phyloP scores from a whole-genome alignment of 805 yeast genomes.

The Scheffersomyces stipitis region DNA sequence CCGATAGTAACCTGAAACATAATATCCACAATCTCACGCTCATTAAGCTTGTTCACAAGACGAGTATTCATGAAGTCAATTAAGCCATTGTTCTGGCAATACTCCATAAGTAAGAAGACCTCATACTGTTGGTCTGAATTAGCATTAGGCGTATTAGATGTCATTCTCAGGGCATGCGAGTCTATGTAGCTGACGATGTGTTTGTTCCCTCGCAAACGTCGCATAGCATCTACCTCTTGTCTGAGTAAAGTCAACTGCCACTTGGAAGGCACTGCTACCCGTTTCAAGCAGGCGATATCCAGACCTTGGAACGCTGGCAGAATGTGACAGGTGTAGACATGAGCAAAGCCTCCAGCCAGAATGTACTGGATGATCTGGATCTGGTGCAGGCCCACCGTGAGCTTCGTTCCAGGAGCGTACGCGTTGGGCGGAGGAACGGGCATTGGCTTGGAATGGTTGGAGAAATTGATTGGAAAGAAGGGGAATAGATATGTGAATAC shows the following conservation, averaged over 20 bases:
- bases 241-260: conserved; percentile 75
- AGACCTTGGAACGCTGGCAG: conserved; percentile 58
- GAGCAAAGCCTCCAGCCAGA: conserved; percentile 94
- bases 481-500: no score
- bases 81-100: conserved; percentile 70
- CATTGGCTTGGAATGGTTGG: no score
- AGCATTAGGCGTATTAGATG: conserved; percentile 5
- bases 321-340: conserved; percentile 79
- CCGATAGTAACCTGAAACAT: conserved; percentile 72
- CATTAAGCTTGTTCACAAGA: conserved; percentile 62
- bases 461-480: no score
- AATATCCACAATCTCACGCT: conserved; percentile 64
- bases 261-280: conserved; percentile 95
- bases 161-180: conserved; percentile 84
- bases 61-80: conserved; percentile 80
- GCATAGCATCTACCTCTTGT: conserved; percentile 98
- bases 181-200: conserved; percentile 90
- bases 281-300: conserved; percentile 75
- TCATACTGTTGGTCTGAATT: conserved; percentile 57
- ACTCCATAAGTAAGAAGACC: conserved; percentile 79
- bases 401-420: conserved; percentile 70
- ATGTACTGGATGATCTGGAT: conserved; percentile 69
- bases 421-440: conserved; percentile 57
- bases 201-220: conserved; percentile 72
- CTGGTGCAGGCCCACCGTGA: conserved; percentile 82